A percentile compares a stretch with the other conserved stretches of the same genome.
phyloP scores from a whole-genome alignment of 306 rosid genomes.

The Lagenaria siceraria region DNA sequence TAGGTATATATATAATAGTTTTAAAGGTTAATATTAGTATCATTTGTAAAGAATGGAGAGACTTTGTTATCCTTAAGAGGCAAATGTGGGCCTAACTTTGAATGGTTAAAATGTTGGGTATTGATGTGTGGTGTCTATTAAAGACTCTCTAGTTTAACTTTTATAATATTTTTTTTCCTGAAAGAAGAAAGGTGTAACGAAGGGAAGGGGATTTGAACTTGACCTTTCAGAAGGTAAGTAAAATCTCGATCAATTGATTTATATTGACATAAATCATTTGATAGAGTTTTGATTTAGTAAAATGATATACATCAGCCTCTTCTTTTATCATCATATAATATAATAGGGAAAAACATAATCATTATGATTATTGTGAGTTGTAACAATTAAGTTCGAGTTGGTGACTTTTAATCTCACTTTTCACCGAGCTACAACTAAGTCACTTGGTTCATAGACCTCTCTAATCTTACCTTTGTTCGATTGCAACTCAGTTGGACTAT shows the following conservation, averaged over 20 bases:
- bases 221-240: neutral
- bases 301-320: too few species aligned
- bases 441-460: neutral
- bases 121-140: neutral
- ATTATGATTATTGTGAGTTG: neutral
- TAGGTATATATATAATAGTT: too few species aligned
- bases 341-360: too few species aligned
- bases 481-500: neutral
- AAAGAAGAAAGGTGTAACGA: neutral
- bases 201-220: neutral
- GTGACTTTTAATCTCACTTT: neutral
- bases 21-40: neutral
- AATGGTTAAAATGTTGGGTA: neutral
- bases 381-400: neutral
- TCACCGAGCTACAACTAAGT: neutral
- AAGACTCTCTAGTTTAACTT: neutral
- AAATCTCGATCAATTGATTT: neutral
- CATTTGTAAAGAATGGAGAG: neutral
- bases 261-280: neutral
- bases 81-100: neutral
- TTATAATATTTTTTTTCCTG: neutral
- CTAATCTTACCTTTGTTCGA: neutral
- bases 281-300: too few species aligned
- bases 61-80: neutral
- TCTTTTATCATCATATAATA: too few species aligned